These are phyloP conservation scores for Starmerella geochares DNA, from an alignment of 805 yeast species.

Conservation along the genomic window DNA sequence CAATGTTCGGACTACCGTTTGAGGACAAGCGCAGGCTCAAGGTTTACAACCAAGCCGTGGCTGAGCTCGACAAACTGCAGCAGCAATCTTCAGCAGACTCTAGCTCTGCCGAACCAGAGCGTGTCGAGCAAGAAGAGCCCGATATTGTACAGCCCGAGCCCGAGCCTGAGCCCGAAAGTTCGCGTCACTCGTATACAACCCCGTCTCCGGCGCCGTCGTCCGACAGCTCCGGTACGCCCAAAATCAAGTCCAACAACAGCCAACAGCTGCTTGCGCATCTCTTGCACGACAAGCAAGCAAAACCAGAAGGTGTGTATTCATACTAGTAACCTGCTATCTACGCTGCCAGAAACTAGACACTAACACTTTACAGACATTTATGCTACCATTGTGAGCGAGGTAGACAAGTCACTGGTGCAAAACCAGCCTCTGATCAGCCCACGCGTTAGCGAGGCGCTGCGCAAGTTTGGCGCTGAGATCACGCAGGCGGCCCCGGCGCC, in stretches of 20 bases:
- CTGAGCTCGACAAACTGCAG: constrained; percentile 19
- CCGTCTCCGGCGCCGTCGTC: neutral
- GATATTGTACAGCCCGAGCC: no score
- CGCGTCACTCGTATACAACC: neutral
- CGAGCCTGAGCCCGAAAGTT: neutral
- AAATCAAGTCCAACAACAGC: constrained; percentile 37
- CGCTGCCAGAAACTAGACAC: constrained; percentile 13
- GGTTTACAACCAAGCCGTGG: constrained; percentile 15
- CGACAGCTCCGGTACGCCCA: constrained; percentile 44
- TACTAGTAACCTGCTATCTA: constrained; percentile 7
- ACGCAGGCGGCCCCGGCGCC: constrained; percentile 14
- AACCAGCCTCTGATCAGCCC: neutral
- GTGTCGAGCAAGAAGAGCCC: no score
- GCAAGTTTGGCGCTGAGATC: constrained; percentile 14
- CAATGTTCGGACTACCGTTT: constrained; percentile 23
- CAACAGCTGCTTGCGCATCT: constrained; percentile 75
- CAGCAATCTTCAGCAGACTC: neutral
- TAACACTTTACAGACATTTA: constrained; percentile 11
- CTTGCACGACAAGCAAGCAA: constrained; percentile 51
- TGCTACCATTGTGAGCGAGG: neutral
- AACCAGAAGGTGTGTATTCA: constrained; percentile 26
- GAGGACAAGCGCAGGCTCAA: constrained; percentile 21
- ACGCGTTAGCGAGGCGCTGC: constrained; percentile 12
- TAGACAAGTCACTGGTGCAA: neutral
- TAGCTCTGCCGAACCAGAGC: neutral